A percentile compares a stretch with the other conserved stretches of the same genome.
phyloP scores from a whole-genome alignment of 2,329 filamentous ascomycete species.

The Lojkania enalia region DNA sequence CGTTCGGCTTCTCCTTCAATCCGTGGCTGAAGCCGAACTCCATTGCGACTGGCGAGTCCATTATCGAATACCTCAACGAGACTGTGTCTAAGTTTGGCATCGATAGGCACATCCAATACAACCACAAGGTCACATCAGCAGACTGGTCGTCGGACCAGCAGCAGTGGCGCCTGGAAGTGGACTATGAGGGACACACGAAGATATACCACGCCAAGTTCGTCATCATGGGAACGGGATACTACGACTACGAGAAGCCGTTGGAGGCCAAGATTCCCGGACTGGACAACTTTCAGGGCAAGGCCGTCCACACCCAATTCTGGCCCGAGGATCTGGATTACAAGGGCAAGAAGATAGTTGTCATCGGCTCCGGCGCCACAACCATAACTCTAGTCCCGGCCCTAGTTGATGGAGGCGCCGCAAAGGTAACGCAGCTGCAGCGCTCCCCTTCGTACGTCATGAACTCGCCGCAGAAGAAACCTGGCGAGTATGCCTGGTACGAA shows the following conservation, averaged over 20 bases:
- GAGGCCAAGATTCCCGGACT: slow-evolving; percentile 67
- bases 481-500: slow-evolving; percentile 41
- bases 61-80: slow-evolving; percentile 50
- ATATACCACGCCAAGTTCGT: slow-evolving; percentile 52
- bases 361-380: slow-evolving; percentile 79
- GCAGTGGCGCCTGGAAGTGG: slow-evolving; percentile 49
- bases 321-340: slow-evolving; percentile 67
- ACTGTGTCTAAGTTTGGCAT: slow-evolving; percentile 50
- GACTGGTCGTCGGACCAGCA: slow-evolving; percentile 55
- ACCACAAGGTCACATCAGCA: slow-evolving; percentile 46
- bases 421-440: slow-evolving; percentile 80
- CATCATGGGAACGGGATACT: slow-evolving; percentile 70
- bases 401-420: slow-evolving; percentile 61
- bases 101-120: slow-evolving; percentile 51
- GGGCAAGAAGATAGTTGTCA: slow-evolving; percentile 69
- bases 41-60: slow-evolving; percentile 51
- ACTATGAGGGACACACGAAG: slow-evolving; percentile 40
- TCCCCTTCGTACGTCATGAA: slow-evolving; percentile 67
- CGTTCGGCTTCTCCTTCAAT: slow-evolving; percentile 66
- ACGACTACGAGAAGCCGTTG: slow-evolving; percentile 69
- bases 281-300: slow-evolving; percentile 63
- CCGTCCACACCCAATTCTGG: slow-evolving; percentile 78
- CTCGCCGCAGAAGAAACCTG: slow-evolving; percentile 49
- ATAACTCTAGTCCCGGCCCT: slow-evolving; percentile 75
- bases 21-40: slow-evolving; percentile 62